Evolutionary conservation across 2,329 filamentous ascomycete species (phyloP).

Genomic region (Ceratocystis ficicola): DNA sequence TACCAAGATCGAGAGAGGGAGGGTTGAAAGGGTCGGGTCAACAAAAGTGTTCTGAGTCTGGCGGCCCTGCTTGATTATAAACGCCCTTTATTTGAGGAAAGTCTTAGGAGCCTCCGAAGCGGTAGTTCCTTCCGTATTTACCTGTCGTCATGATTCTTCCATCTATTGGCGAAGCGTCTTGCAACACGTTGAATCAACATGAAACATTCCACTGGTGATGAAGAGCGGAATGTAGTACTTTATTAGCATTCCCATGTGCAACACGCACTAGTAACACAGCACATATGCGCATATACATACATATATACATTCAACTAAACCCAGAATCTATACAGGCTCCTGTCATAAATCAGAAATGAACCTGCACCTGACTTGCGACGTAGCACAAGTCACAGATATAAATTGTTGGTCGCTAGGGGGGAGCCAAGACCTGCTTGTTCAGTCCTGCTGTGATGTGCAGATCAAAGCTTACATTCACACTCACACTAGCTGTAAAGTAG

Average conservation of each 20-base stretch:
- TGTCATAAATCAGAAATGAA: constrained; percentile 2
- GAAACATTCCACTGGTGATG: constrained; percentile 6
- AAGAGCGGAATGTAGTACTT: constrained; percentile 7
- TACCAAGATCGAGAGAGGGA: background rate
- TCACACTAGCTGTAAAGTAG: background rate
- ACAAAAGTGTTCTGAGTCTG: background rate
- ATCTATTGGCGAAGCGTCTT: constrained; percentile 2
- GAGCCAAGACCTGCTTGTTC: background rate
- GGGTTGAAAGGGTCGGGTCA: background rate
- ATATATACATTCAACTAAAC: background rate
- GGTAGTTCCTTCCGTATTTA: constrained; percentile 5
- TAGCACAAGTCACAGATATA: constrained; percentile 11
- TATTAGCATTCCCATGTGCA: constrained; percentile 1
- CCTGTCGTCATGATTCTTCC: background rate
- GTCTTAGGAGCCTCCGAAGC: background rate
- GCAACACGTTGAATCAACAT: constrained; percentile 12
- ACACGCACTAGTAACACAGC: background rate
- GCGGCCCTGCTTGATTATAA: constrained; percentile 5
- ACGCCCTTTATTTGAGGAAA: background rate
- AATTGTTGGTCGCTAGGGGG: background rate
- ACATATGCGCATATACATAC: too few species aligned
- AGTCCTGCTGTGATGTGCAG: background rate
- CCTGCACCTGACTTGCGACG: background rate
- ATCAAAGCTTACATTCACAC: background rate
- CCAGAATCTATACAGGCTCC: background rate